Base-by-base conservation (phyloP, 2,329 filamentous ascomycete genomes). In the Sporothrix curviconia region DNA sequence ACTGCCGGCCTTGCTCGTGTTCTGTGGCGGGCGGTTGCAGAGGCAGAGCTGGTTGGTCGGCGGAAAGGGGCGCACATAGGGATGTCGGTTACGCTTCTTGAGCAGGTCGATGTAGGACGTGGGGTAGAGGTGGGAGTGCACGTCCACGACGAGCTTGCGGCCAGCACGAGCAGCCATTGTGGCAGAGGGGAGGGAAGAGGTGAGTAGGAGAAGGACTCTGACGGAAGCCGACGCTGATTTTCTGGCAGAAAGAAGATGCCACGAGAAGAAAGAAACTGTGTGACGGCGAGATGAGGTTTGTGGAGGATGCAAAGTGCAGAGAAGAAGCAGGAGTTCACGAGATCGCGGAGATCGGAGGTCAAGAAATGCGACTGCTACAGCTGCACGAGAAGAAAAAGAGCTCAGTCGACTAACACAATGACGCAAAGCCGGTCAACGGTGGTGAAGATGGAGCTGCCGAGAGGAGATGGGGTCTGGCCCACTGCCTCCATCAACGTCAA, bases 1-100 rank as follows among this genome's bases (percentile, higher is more conserved):
- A 28, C n/a, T 36, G 24, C 80, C 76, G 43, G 76, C 74, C 3
- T 44, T 54, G 49, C 50, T 58, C 17, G 46, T 58, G 30, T 58
- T 58, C 32, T 58, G 56, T 28, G 56, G 56, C 17, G 57, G 42
- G 5, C 57, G 57, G 36, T 59, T 59, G 51, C 50, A 55, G 3
- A 59, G 52, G 7, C 44, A 56, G 9, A 56, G 37, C 28, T 59
- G 44, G 42, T 40, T 49, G 14, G 50, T 55, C 4, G 56, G 57
- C 7, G 57, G 54, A 11, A 59, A 57, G 1, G 54, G 53, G 17
- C 50, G 39, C 34, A 60, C 47, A 22, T 57, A 60, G 58, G 58
- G 8, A 58, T 50, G 4, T 60, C 58, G 34, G 39, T 11, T 53
- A 6, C 58, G 58, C 19, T 47, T 52, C 39, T 58, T 57, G 46